Base-by-base conservation (phyloP, 140 eudicot genomes). In the Senecio squalidus region DNA sequence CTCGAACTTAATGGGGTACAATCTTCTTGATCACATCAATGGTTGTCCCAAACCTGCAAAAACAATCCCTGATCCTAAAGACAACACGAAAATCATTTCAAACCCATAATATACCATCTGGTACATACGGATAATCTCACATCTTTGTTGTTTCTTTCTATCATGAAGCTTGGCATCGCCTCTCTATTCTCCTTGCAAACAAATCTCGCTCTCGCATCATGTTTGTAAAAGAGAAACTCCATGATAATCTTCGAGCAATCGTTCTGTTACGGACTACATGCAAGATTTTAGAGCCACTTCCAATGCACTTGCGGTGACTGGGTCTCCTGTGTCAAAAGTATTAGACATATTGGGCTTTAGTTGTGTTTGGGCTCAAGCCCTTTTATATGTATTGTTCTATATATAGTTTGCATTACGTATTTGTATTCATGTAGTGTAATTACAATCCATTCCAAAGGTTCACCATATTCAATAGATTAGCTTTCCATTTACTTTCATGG, bases 141-240 rank as follows among this genome's bases (percentile, higher is more conserved):
- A 27, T 52, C 1, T 27, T 5, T n/a, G 24, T 13, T 27, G 23
- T 52, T 15, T 52, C 58, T 6, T 26, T 23, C 10, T n/a, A 22
- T 52, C 23, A 52, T 0, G 58, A 52, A n/a, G 58, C 39, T 10
- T 52, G 59, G 59, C 14, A 28, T 7, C 6, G 40, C 28, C 59
- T 28, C 39, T 53, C 59, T 1, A 16, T 31, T 53, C 40, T 53
- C 39, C 4, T 53, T 13, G 59, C 59, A 16, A 53, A 27, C 4
- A 28, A 53, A 28, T 53, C 25, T 11, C 59, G n/a, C 59, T 53
- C 59, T 53, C 25, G 24, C 9, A 53, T 53, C 25, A 53, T 53
- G 59, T 27, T 23, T 6, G 14, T 52, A 9, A 26, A 52, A 16
- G 39, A 52, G 39, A 52, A 52, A 52, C 38, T 52, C 23, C 55